Base-by-base conservation (phyloP, 2,329 filamentous ascomycete genomes). In the Alternaria gaisen region DNA sequence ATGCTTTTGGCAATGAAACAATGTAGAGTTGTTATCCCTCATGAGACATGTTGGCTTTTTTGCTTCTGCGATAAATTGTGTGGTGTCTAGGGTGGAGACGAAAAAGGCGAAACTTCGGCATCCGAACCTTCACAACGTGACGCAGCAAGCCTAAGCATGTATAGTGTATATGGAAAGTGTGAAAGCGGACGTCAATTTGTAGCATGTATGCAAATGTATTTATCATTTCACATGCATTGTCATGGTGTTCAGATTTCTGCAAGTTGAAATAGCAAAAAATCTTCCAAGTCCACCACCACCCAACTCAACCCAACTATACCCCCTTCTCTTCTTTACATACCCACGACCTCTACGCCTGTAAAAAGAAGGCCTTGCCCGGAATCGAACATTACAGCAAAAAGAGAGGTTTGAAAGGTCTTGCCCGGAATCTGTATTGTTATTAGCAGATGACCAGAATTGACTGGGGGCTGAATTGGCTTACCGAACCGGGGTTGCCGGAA, bases 401-500 rank as follows among this genome's bases (percentile, higher is more conserved):
- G 12, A 36, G 14, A 36, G 14, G 2, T 36, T 14, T 14, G 14
- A 47, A 47, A 59, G 57, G 57, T 59, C 57, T 59, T 59, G 57
- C 57, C 57, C 57, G 44, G 57, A 59, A 44, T 59, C 57, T 30
- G 28, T 8, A 26, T 26, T 26, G 7, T 26, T 26, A 26, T 26
- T 26, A 26, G 24, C 24, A 26, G 24, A 26, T 26, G 24, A 7
- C 24, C 24, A 26, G 28, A 30, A 30, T 30, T 30, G 10, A 30
- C 10, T 11, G 28, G 11, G 28, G 11, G 28, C 10, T 30, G 28
- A 4, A 12, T 11, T 30, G 8, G 8, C 28, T 30, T 30, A 30
- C 28, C 28, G 57, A 60, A 60, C 57, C 44, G 57, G 57, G 57
- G 57, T 60, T 60, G 57, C 57, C 57, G 57, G 57, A 60, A 60